phyloP scores from a whole-genome alignment of 345 rosid species.

The Orychophragmus violaceus region DNA sequence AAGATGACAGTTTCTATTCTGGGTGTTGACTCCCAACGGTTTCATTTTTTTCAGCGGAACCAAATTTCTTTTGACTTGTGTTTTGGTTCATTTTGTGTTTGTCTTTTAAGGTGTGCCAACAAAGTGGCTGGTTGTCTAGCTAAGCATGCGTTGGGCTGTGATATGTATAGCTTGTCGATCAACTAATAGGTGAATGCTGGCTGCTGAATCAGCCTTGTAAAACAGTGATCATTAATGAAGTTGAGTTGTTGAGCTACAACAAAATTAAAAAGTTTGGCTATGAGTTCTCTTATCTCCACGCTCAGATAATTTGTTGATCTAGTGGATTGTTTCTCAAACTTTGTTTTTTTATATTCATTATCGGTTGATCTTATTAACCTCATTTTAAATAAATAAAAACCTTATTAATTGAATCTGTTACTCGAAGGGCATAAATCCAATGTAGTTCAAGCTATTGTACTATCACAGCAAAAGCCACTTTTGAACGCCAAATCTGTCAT shows the following conservation, averaged over 20 bases:
- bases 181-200: not conserved
- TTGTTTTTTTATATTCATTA: no score
- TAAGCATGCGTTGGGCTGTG: not conserved
- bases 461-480: not conserved
- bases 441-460: not conserved
- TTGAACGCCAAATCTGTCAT: not conserved
- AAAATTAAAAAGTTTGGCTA: not conserved
- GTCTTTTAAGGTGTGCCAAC: not conserved
- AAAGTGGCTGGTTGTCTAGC: not conserved
- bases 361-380: no score
- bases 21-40: no score
- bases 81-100: no score
- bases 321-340: not conserved
- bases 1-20: not conserved
- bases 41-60: no score
- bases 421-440: conserved; percentile 46
- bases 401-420: conserved; percentile 30
- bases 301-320: no score
- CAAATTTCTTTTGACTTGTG: no score
- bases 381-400: conserved; percentile 35
- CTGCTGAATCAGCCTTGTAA: not conserved
- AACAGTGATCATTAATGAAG: not conserved
- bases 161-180: not conserved
- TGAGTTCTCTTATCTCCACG: not conserved
- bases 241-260: no score